Percentiles rank a stretch among this genome's conserved stretches.
Conservation (phyloP, 352 stramenopile species). For the Thraustochytrium sp. region DNA sequence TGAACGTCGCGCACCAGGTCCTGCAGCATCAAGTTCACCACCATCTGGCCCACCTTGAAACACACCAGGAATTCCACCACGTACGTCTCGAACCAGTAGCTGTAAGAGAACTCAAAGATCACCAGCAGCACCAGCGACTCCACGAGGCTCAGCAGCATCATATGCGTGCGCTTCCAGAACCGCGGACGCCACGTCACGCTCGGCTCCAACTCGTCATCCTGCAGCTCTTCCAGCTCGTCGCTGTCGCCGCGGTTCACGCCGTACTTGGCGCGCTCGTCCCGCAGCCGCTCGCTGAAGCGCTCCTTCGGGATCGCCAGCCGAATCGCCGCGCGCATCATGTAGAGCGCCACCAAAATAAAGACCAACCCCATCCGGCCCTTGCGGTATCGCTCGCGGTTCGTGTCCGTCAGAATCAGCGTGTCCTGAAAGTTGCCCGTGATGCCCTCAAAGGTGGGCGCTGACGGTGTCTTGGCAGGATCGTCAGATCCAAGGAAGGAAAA, state of each 20-base stretch:
- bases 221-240: slow-evolving; percentile 50
- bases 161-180: slow-evolving; percentile 80
- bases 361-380: slow-evolving; percentile 72
- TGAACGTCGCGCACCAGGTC: slow-evolving; percentile 80
- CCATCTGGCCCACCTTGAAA: slow-evolving; percentile 78
- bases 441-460: slow-evolving; percentile 65
- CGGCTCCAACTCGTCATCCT: slow-evolving; percentile 29
- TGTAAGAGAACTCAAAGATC: slow-evolving; percentile 95
- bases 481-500: slow-evolving; percentile 51
- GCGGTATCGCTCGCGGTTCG: slow-evolving; percentile 70
- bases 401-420: slow-evolving; percentile 69
- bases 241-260: slow-evolving; percentile 54
- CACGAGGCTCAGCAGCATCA: slow-evolving; percentile 71
- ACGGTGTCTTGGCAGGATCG: slow-evolving; percentile 45
- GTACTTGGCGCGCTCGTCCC: slow-evolving; percentile 50
- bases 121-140: slow-evolving; percentile 78
- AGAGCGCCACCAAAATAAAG: slow-evolving; percentile 70
- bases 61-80: slow-evolving; percentile 80
- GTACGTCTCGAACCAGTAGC: slow-evolving; percentile 74
- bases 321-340: slow-evolving; percentile 63
- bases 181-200: slow-evolving; percentile 64
- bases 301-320: slow-evolving; percentile 71
- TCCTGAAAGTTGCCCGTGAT: slow-evolving; percentile 76
- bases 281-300: slow-evolving; percentile 67
- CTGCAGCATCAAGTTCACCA: slow-evolving; percentile 73